A percentile compares a stretch with the other conserved stretches of the same genome.
phyloP scores from a whole-genome alignment of 2,329 filamentous ascomycete species.

The Venturia effusa region DNA sequence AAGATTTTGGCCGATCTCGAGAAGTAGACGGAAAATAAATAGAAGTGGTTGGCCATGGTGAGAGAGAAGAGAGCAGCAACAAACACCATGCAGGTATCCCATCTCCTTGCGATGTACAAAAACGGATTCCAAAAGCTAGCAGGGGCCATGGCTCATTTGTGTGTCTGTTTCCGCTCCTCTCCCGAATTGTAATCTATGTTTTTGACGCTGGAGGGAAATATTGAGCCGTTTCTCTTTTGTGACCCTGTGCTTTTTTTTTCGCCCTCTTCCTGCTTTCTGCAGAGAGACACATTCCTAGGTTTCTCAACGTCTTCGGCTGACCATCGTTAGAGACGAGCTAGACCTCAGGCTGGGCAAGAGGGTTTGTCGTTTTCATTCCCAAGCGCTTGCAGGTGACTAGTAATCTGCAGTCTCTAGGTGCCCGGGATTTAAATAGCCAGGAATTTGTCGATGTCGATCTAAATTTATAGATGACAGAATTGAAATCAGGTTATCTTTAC shows the following conservation, averaged over 20 bases:
- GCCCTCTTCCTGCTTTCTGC: neutral
- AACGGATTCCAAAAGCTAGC: neutral
- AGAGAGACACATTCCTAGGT: no score
- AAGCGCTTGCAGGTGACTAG: no score
- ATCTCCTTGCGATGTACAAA: slow-evolving; percentile 1
- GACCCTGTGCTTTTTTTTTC: neutral
- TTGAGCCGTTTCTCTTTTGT: slow-evolving; percentile 1
- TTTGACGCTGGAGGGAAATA: neutral
- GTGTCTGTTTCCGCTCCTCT: neutral
- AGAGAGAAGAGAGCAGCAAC: neutral
- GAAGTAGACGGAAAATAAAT: slow-evolving; percentile 8
- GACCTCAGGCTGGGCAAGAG: no score
- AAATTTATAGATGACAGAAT: no score
- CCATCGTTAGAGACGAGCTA: no score
- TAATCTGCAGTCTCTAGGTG: no score
- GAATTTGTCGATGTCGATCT: no score
- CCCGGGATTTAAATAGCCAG: no score
- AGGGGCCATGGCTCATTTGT: neutral
- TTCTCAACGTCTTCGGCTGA: no score
- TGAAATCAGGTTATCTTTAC: no score
- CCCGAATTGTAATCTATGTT: slow-evolving; percentile 5
- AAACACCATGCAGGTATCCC: neutral
- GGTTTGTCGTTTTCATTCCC: no score
- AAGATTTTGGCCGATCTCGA: slow-evolving; percentile 96
- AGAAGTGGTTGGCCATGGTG: neutral